These are phyloP conservation scores for Alternaria ethzedia DNA, from an alignment of 2,329 filamentous ascomycete genomes.

Conservation along the genomic window DNA sequence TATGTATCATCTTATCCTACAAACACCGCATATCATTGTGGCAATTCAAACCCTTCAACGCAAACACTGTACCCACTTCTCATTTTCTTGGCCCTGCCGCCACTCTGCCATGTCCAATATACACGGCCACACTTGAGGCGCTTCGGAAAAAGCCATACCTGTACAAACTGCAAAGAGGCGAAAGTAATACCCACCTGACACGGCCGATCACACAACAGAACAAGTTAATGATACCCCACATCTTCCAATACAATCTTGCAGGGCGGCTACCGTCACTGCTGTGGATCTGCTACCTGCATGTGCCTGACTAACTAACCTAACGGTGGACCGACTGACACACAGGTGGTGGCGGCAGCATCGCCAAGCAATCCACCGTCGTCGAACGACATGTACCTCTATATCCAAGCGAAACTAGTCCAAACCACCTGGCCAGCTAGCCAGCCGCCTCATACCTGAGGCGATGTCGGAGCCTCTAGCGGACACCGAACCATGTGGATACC, in stretches of 20 bases:
- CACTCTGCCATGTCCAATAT: background rate
- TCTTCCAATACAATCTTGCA: conserved; percentile 4
- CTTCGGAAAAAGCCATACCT: conserved; percentile 1
- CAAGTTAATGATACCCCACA: conserved; percentile 29
- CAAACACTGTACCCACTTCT: conserved; percentile 3
- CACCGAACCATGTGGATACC: background rate
- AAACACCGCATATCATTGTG: conserved; percentile 5
- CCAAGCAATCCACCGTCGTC: background rate
- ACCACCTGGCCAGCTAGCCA: background rate
- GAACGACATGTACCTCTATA: background rate
- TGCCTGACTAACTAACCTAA: background rate
- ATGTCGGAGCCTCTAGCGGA: background rate
- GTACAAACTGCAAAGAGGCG: conserved; percentile 18
- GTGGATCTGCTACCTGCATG: background rate
- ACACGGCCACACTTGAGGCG: background rate
- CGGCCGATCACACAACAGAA: conserved; percentile 21
- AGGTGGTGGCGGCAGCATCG: background rate
- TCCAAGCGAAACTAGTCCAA: background rate
- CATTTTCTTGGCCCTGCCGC: conserved; percentile 2
- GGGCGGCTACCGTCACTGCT: background rate
- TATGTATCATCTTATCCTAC: conserved; percentile 38
- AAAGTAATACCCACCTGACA: conserved; percentile 4
- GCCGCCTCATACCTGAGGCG: background rate
- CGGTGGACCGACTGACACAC: background rate
- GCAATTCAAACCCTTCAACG: background rate